phyloP scores from a whole-genome alignment of 371 early-diverging fungal genomes.

The Circinella umbellata region DNA sequence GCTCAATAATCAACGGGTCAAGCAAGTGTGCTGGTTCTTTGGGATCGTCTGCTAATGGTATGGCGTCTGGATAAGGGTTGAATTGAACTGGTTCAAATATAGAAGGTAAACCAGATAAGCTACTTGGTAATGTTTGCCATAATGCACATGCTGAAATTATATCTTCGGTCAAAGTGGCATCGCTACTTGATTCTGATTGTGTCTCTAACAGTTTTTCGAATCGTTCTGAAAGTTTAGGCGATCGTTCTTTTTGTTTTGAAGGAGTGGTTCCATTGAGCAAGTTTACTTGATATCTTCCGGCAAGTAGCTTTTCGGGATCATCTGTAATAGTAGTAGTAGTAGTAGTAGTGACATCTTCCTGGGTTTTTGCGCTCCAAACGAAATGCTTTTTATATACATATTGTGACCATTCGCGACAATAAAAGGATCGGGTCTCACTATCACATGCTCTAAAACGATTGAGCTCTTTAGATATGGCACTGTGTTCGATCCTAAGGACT shows the following conservation, averaged over 20 bases:
- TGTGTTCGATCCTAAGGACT: slow-evolving; percentile 49
- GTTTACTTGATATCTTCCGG: slow-evolving; percentile 41
- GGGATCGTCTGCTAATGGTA: slow-evolving; percentile 61
- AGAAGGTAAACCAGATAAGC: slow-evolving; percentile 41
- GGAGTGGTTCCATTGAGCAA: slow-evolving; percentile 16
- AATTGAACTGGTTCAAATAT: slow-evolving; percentile 56
- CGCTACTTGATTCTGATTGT: slow-evolving; percentile 17
- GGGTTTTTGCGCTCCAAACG: slow-evolving; percentile 52
- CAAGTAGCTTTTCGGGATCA: slow-evolving; percentile 26
- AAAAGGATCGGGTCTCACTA: slow-evolving; percentile 71
- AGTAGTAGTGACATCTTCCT: slow-evolving; percentile 38
- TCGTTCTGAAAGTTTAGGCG: slow-evolving; percentile 32
- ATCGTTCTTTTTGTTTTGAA: slow-evolving; percentile 30
- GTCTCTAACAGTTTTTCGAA: slow-evolving; percentile 33
- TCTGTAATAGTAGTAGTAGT: neutral
- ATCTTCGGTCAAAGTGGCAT: slow-evolving; percentile 28
- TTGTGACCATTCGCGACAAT: slow-evolving; percentile 87
- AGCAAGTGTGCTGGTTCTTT: slow-evolving; percentile 65
- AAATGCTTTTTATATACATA: slow-evolving; percentile 79
- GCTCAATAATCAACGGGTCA: slow-evolving; percentile 65
- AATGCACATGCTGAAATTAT: slow-evolving; percentile 38
- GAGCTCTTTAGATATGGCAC: slow-evolving; percentile 72
- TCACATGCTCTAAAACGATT: slow-evolving; percentile 79
- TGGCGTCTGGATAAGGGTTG: slow-evolving; percentile 66
- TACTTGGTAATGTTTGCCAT: slow-evolving; percentile 49